These are phyloP conservation scores for Knoxia roxburghii DNA, from an alignment of 257 asterid species.

Conservation along the genomic window DNA sequence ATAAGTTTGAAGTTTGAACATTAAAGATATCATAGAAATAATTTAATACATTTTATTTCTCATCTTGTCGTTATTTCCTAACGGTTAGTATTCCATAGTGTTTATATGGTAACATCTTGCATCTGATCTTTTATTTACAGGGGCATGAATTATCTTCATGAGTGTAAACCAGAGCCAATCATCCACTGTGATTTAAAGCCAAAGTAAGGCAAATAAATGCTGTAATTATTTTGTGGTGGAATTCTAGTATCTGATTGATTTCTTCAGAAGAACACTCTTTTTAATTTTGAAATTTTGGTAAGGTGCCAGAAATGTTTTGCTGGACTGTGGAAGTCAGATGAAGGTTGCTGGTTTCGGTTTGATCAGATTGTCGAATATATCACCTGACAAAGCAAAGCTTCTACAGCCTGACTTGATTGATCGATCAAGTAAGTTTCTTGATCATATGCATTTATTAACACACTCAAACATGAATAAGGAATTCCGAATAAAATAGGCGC, in stretches of 20 bases:
- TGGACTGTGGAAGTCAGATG: conserved; percentile 96
- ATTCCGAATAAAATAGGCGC: neutral
- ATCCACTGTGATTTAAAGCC: conserved; percentile 92
- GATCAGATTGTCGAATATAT: conserved; percentile 44
- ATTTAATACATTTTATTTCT: neutral
- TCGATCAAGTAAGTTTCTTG: conserved; percentile 58
- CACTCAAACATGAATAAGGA: neutral
- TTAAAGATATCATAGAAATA: neutral
- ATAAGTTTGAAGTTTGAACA: neutral
- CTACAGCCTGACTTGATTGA: conserved; percentile 66
- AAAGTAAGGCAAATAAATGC: conserved; percentile 86
- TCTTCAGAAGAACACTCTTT: conserved; percentile 21
- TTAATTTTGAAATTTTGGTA: conserved; percentile 67
- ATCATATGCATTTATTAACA: neutral
- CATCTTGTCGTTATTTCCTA: neutral
- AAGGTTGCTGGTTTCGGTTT: conserved; percentile 95
- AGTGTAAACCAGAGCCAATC: conserved; percentile 92
- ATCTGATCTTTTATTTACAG: conserved; percentile 39
- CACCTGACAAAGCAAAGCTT: conserved; percentile 77
- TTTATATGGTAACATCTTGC: conserved; percentile 7
- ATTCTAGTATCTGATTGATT: conserved; percentile 9
- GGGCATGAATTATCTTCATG: conserved; percentile 98
- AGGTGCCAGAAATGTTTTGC: conserved; percentile 99
- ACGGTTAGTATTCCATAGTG: neutral
- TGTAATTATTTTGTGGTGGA: conserved; percentile 24